A percentile compares a stretch with the other conserved stretches of the same genome.
Conservation (phyloP, 345 rosid genomes). For the Citrus glauca region DNA sequence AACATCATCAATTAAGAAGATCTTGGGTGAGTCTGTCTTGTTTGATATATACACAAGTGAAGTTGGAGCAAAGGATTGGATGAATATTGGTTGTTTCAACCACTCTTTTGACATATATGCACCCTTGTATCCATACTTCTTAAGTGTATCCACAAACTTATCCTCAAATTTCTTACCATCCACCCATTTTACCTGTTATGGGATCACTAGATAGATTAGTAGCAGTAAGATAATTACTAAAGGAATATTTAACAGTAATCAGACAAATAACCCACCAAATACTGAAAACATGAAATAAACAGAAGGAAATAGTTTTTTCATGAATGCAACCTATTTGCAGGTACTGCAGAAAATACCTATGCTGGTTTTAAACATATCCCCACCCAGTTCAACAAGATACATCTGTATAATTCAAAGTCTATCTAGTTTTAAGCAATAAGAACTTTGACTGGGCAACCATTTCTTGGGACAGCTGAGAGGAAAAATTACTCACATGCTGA, state of each 20-base stretch:
- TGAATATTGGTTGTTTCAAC: slow-evolving; percentile 76
- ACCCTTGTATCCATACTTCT: slow-evolving; percentile 81
- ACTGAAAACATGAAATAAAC: not conserved
- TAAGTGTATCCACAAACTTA: slow-evolving; percentile 60
- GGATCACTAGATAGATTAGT: slow-evolving; percentile 13
- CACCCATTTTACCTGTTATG: slow-evolving; percentile 74
- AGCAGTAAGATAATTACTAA: not conserved
- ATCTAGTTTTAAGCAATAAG: not conserved
- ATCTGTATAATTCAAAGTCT: not conserved
- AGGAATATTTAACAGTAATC: not conserved
- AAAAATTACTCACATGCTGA: slow-evolving; percentile 53
- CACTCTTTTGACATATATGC: slow-evolving; percentile 78
- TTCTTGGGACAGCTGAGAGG: not conserved
- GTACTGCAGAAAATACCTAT: not conserved
- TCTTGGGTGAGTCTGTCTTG: slow-evolving; percentile 69
- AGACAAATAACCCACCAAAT: not conserved
- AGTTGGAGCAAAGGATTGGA: slow-evolving; percentile 95
- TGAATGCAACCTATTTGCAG: not conserved
- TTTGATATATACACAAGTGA: slow-evolving; percentile 66
- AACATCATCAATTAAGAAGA: slow-evolving; percentile 78
- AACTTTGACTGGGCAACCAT: not conserved
- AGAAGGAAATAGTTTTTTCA: not conserved
- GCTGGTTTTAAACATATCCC: not conserved
- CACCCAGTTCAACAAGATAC: not conserved
- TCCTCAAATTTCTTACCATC: slow-evolving; percentile 76